Base-by-base conservation (phyloP, 2,329 filamentous ascomycete genomes). In the Penicillium sclerotigenum region DNA sequence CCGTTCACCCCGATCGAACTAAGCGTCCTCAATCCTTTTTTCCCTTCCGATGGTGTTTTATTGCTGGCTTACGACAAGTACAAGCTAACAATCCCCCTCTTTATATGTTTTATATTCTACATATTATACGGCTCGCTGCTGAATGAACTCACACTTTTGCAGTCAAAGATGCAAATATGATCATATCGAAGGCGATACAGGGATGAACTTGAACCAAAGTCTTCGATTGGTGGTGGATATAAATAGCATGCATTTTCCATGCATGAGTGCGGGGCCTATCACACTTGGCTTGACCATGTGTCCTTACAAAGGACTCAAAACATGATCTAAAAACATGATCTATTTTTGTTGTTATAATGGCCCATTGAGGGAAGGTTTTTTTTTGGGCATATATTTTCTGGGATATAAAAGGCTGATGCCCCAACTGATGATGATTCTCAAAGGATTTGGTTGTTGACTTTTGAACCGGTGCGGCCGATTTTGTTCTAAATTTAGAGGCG, bases 401-500 rank as follows among this genome's bases (percentile, higher is more conserved):
- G 18, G 18, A 34, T 29, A 33, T 47, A 47, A 24, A 47, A 47
- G 29, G 43, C 3, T 4, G 6, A 8, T 6, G 4, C 43, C 43
- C 29, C 29, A n/a, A 34, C 16, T 4, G 29, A n/a, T 1, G 14
- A 47, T 33, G 2, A 11, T 22, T 6, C 1, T 24, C 2, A 49
- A 49, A 40, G 11, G 5, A 37, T 24, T 14, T 14, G 24, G 22
- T 9, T 16, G 47, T 38, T 38, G 8, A 38, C 20, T 24, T 36
- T 5, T 7, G 2, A 22, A 11, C n/a, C 4, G 8, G 22, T 37
- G 24, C 1, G 29, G 34, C 13, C 16, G 26, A 9, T 14, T 38
- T 26, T 22, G 33, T 55, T 54, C 53, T 61, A 61, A 43, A 59
- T 45, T 59, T 61, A 61, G 59, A 59, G 54, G 59, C 43, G 59